A percentile compares a stretch with the other conserved stretches of the same genome.
Conservation (phyloP, 495 filamentous ascomycete species). For the Hyaloscypha bicolor region DNA sequence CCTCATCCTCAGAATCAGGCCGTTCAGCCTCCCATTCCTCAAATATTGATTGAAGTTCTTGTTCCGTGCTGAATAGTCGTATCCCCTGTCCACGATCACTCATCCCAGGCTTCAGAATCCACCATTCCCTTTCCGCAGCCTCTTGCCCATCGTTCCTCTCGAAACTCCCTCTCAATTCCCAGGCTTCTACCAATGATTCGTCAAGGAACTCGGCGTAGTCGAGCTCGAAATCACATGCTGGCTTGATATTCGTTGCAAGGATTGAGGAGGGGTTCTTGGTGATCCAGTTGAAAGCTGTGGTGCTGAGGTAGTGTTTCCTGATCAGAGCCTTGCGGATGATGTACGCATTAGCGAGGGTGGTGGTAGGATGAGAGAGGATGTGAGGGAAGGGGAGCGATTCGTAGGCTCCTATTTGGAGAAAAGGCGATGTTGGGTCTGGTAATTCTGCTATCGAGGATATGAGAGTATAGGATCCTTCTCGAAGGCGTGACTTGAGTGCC, state of each 20-base stretch:
- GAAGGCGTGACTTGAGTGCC: constrained; percentile 67
- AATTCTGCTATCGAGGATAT: constrained; percentile 47
- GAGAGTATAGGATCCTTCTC: constrained; percentile 42
- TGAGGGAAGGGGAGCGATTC: constrained; percentile 84
- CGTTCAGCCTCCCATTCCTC: constrained; percentile 74
- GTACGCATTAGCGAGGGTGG: constrained; percentile 75
- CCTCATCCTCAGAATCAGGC: constrained; percentile 60
- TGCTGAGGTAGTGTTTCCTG: constrained; percentile 87
- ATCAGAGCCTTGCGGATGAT: constrained; percentile 97
- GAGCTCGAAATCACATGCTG: constrained; percentile 81
- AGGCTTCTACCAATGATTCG: constrained; percentile 87
- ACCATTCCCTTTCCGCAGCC: constrained; percentile 75
- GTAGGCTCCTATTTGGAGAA: constrained; percentile 86
- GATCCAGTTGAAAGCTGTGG: constrained; percentile 77
- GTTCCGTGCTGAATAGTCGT: constrained; percentile 79
- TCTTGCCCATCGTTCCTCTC: constrained; percentile 56
- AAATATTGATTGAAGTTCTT: constrained; percentile 80
- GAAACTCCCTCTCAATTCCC: constrained; percentile 77
- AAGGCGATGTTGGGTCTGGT: constrained; percentile 43
- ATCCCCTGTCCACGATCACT: constrained; percentile 95
- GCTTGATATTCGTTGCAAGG: constrained; percentile 68
- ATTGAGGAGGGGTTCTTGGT: constrained; percentile 76
- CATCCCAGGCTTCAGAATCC: constrained; percentile 98
- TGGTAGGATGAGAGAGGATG: constrained; percentile 58
- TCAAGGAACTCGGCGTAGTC: constrained; percentile 97